phyloP scores from a whole-genome alignment of 305 asterid genomes.

The Solanum hybrid region DNA sequence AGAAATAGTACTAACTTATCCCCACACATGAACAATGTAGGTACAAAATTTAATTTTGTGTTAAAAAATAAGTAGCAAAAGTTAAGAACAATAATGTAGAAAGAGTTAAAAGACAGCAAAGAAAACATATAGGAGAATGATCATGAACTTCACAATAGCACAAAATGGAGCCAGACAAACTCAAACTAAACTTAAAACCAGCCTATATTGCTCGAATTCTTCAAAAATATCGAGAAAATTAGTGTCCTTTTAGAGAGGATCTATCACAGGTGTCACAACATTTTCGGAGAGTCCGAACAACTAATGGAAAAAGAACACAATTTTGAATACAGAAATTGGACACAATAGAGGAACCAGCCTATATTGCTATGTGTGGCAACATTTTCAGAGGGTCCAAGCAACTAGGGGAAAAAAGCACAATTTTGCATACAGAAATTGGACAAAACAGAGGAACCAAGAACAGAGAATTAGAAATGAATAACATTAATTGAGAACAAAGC shows the following conservation, averaged over 20 bases:
- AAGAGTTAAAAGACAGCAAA: not conserved
- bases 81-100: slow-evolving; percentile 6
- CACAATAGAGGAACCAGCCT: not conserved
- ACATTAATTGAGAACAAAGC: not conserved
- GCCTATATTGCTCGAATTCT: not conserved
- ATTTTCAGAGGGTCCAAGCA: not conserved
- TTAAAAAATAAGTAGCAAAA: slow-evolving; percentile 9
- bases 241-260: not conserved
- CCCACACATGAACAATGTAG: slow-evolving; percentile 32
- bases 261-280: too few species aligned
- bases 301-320: too few species aligned
- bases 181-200: not conserved
- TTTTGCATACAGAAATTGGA: not conserved
- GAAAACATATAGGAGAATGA: not conserved
- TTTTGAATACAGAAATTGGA: too few species aligned
- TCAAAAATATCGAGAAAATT: not conserved
- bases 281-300: not conserved
- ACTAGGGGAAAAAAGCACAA: not conserved
- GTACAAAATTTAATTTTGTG: slow-evolving; percentile 18
- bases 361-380: not conserved
- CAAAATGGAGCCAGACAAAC: not conserved
- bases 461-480: not conserved
- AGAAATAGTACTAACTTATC: slow-evolving; percentile 6
- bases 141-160: not conserved
- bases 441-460: not conserved